Percentiles rank a stretch among this genome's conserved stretches.
These are phyloP conservation scores for Mucor indicus DNA, from an alignment of 371 early-diverging fungal genomes.

Conservation along the genomic window DNA sequence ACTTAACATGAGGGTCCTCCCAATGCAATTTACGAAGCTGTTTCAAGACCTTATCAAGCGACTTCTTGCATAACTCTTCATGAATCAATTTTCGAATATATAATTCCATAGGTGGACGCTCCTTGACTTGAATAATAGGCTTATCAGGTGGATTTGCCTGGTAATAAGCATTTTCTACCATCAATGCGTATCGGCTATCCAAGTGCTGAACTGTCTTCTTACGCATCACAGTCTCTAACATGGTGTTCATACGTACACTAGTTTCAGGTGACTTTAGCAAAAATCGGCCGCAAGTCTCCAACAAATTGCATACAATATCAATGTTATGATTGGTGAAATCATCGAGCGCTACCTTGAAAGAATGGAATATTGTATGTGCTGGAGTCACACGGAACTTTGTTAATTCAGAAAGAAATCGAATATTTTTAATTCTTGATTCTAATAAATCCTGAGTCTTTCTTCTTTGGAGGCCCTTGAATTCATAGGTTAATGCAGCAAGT, in stretches of 20 bases:
- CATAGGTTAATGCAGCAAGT: slow-evolving; percentile 68
- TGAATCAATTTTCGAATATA: slow-evolving; percentile 87
- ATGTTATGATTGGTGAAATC: slow-evolving; percentile 81
- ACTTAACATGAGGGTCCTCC: slow-evolving; percentile 57
- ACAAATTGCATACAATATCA: slow-evolving; percentile 77
- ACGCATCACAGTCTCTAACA: slow-evolving; percentile 86
- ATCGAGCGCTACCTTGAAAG: slow-evolving; percentile 80
- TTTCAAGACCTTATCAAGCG: slow-evolving; percentile 66
- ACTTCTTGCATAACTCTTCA: slow-evolving; percentile 67
- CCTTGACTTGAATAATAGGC: slow-evolving; percentile 56
- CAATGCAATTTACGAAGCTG: slow-evolving; percentile 88
- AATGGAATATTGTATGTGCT: slow-evolving; percentile 75
- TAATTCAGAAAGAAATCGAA: slow-evolving; percentile 86
- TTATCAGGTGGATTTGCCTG: slow-evolving; percentile 85
- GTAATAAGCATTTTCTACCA: slow-evolving; percentile 94
- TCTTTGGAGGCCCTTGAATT: slow-evolving; percentile 70
- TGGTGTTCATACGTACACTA: slow-evolving; percentile 53
- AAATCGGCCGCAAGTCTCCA: slow-evolving; percentile 92
- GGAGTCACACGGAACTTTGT: slow-evolving; percentile 90
- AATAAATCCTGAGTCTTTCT: slow-evolving; percentile 68
- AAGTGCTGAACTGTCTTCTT: slow-evolving; percentile 82
- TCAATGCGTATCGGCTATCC: slow-evolving; percentile 78
- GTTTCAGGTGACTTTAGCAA: slow-evolving; percentile 78
- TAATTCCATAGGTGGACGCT: slow-evolving; percentile 73
- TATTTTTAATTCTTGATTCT: slow-evolving; percentile 80